Conservation (phyloP, 257 asterid species). For the Solanum sejunctum region DNA sequence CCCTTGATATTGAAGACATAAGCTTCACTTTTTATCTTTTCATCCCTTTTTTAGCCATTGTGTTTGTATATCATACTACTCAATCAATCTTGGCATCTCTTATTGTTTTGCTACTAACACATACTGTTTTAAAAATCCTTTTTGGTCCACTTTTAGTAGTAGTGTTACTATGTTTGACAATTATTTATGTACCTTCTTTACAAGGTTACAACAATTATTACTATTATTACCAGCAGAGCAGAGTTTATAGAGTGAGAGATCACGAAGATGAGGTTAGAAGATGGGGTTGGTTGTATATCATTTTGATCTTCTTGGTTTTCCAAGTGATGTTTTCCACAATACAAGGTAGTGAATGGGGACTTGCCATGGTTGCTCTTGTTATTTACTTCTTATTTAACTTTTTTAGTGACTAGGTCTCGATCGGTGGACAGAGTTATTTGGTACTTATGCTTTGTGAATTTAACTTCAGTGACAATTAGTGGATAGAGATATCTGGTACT, state of each 20-base stretch:
- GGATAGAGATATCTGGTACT: background rate
- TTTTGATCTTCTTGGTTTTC: slow-evolving; percentile 1
- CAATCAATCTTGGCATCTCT: slow-evolving; percentile 38
- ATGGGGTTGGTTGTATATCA: slow-evolving; percentile 6
- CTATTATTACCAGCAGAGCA: slow-evolving; percentile 30
- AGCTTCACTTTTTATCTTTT: slow-evolving; percentile 30
- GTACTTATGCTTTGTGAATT: background rate
- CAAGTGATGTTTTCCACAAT: background rate
- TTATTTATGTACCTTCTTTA: slow-evolving; percentile 19
- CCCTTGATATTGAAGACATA: slow-evolving; percentile 30
- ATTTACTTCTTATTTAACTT: slow-evolving; percentile 3
- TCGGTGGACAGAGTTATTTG: no score
- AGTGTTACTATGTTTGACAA: slow-evolving; percentile 24
- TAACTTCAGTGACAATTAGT: background rate
- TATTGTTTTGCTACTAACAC: slow-evolving; percentile 26
- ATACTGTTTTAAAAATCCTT: slow-evolving; percentile 46
- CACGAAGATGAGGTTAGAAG: background rate
- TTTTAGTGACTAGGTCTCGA: background rate
- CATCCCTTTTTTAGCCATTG: slow-evolving; percentile 29
- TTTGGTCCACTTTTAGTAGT: slow-evolving; percentile 52
- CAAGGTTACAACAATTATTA: slow-evolving; percentile 11
- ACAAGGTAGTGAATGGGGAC: slow-evolving; percentile 11
- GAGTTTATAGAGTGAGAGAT: slow-evolving; percentile 19
- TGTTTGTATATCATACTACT: slow-evolving; percentile 24
- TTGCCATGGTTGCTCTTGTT: slow-evolving; percentile 1